phyloP scores from a whole-genome alignment of 305 asterid genomes.

The Coffea humblotiana region DNA sequence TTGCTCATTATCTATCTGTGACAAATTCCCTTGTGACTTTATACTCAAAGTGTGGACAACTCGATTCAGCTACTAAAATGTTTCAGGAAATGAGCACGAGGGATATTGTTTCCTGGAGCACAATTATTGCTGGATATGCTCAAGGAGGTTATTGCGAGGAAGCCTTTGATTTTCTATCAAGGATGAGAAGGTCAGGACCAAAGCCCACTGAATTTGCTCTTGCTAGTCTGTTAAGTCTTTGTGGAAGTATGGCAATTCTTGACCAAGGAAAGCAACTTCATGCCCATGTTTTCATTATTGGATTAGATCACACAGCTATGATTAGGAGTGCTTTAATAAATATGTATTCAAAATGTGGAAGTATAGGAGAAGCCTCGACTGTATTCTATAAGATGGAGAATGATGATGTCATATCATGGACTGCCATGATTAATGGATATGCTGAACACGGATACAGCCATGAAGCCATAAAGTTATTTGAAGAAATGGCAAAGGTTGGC shows the following conservation, averaged over 20 bases:
- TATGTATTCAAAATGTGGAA: slow-evolving; percentile 91
- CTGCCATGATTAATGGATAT: slow-evolving; percentile 83
- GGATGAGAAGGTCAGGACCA: slow-evolving; percentile 77
- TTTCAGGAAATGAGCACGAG: slow-evolving; percentile 55
- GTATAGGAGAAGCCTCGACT: slow-evolving; percentile 53
- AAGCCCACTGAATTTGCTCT: slow-evolving; percentile 74
- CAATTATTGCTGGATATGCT: slow-evolving; percentile 73
- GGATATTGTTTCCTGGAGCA: slow-evolving; percentile 83
- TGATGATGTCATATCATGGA: slow-evolving; percentile 74
- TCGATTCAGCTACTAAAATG: slow-evolving; percentile 41
- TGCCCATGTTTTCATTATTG: slow-evolving; percentile 55
- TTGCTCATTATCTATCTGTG: slow-evolving; percentile 54
- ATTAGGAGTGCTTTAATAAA: slow-evolving; percentile 54
- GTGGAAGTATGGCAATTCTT: slow-evolving; percentile 71
- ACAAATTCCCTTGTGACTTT: slow-evolving; percentile 71
- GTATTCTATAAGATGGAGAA: slow-evolving; percentile 38
- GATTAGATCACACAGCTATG: slow-evolving; percentile 58
- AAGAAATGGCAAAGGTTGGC: slow-evolving; percentile 42
- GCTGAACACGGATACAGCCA: slow-evolving; percentile 81
- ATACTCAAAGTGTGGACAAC: slow-evolving; percentile 68
- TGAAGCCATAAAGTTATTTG: slow-evolving; percentile 73
- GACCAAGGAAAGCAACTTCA: slow-evolving; percentile 83
- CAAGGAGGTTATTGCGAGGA: slow-evolving; percentile 70
- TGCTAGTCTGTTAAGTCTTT: slow-evolving; percentile 64
- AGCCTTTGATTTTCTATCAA: slow-evolving; percentile 59